Evolutionary conservation across 2,329 filamentous ascomycete genomes (phyloP), one percentile per base, ranked within the genome.

Genomic region (Aspergillus uvarum): DNA sequence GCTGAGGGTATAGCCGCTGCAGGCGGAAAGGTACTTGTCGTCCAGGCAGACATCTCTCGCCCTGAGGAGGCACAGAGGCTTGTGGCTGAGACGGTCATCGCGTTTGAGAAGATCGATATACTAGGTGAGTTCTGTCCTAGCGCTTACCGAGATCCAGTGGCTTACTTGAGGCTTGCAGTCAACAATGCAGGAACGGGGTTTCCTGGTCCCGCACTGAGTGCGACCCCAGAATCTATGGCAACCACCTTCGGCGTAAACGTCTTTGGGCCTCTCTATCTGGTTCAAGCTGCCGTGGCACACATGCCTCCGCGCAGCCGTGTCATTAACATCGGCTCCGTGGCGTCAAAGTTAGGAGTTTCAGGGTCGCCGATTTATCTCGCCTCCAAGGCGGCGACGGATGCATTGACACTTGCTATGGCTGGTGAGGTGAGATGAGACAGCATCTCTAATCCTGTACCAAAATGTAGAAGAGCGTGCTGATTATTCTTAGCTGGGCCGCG

Each of bases 11-110:
- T 67, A 29, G 35, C 24, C n/a, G 35, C 48, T 2, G 31, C 48
- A 10, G 63, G 62, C 6, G 47, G 51, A 5, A 61, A 61, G 22
- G 66, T 62, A 1, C 48, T 59, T 2, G 53, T 62, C 5, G 48
- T 55, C 31, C 63, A 62, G 21, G 59, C 65, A 2, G 56, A 56
- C n/a, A 49, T 68, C 14, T 56, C 51, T 16, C 61, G 60, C 2
- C 21, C 60, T 16, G 58, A 63, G 2, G 62, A 59, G 4, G 52
- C 52, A 5, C 26, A 47, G 8, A 54, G 42, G 21, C 42, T 54
- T 7, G 42, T 54, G 16, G 19, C 19, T 3, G 16, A 31, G n/a
- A 26, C 52, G 2, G 42, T 54, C 8, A 5, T 24, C 21, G 24
- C 38, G 4, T 54, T 54, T 31, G 52, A 24, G 5, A 47, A 44